A percentile compares a stretch with the other conserved stretches of the same genome.
phyloP scores from a whole-genome alignment of 116 monocot species.

The Phalaenopsis hybrid region DNA sequence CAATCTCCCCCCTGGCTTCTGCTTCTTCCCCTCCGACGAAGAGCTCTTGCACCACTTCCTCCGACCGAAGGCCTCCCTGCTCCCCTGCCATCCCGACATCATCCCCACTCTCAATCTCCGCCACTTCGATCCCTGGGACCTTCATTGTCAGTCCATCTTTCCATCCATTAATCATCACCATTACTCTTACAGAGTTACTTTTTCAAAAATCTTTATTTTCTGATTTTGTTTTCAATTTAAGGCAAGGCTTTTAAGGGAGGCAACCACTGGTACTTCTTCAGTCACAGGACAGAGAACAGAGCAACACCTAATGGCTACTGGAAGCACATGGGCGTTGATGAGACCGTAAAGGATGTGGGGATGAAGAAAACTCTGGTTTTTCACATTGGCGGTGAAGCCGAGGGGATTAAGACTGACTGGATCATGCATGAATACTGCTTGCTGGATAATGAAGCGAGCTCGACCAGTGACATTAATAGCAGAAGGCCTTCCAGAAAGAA shows the following conservation, averaged over 20 bases:
- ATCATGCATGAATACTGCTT: slow-evolving; percentile 87
- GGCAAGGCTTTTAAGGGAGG: slow-evolving; percentile 71
- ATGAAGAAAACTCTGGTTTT: slow-evolving; percentile 58
- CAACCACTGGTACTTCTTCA: slow-evolving; percentile 74
- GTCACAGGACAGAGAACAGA: slow-evolving; percentile 23
- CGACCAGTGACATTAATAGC: slow-evolving; percentile 2
- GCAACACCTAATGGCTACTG: slow-evolving; percentile 50
- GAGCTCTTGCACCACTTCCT: slow-evolving; percentile 53
- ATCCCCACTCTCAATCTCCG: slow-evolving; percentile 57
- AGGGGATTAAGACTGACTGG: slow-evolving; percentile 72
- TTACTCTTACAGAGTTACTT: too few species aligned
- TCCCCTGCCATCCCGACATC: slow-evolving; percentile 58
- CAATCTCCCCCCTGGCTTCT: slow-evolving; percentile 38
- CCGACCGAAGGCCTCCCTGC: slow-evolving; percentile 18
- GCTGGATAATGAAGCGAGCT: slow-evolving; percentile 12
- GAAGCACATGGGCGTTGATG: slow-evolving; percentile 36
- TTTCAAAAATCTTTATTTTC: too few species aligned
- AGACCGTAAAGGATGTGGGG: slow-evolving; percentile 33
- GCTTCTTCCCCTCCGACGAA: slow-evolving; percentile 51
- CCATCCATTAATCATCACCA: background rate
- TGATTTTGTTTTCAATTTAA: slow-evolving; percentile 14
- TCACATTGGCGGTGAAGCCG: slow-evolving; percentile 35
- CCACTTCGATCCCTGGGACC: slow-evolving; percentile 58
- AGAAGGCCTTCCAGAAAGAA: slow-evolving; percentile 38
- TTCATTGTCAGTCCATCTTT: slow-evolving; percentile 27